phyloP scores from a whole-genome alignment of 1,139 yeast species.

The Geotrichum histeridarum region DNA sequence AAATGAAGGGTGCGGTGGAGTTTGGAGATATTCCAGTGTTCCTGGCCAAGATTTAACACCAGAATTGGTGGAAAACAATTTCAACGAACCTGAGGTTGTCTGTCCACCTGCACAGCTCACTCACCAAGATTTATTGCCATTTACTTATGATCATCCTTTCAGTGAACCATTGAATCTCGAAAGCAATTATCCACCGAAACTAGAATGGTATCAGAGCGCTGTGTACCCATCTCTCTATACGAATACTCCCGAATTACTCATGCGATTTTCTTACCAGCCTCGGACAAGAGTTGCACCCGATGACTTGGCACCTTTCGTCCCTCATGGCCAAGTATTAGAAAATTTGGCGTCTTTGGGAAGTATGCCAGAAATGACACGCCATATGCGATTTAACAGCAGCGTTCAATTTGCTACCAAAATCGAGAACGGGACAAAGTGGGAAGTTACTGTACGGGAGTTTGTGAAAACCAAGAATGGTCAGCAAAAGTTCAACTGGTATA shows the following conservation, averaged over 20 bases:
- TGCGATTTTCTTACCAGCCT: constrained; percentile 6
- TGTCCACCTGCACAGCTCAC: neutral
- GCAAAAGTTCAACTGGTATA: constrained; percentile 9
- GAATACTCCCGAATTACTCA: constrained; percentile 3
- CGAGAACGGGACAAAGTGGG: constrained; percentile 8
- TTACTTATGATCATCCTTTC: neutral
- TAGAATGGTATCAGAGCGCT: constrained; percentile 4
- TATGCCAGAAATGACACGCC: neutral
- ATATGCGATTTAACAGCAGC: constrained; percentile 8
- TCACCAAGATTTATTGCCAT: neutral
- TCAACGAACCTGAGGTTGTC: neutral
- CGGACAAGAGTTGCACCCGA: neutral
- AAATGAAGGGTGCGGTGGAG: constrained; percentile 7
- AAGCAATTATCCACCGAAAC: neutral
- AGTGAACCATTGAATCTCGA: neutral
- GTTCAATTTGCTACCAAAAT: constrained; percentile 3
- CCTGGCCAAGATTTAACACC: constrained; percentile 3
- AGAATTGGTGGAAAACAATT: neutral
- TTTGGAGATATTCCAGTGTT: constrained; percentile 4
- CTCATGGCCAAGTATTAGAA: neutral
- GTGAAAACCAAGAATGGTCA: neutral
- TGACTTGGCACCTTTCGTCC: constrained; percentile 1
- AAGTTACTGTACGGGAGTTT: constrained; percentile 9
- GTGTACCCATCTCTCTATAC: neutral
- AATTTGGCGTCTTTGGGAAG: constrained; percentile 3